A percentile compares a stretch with the other conserved stretches of the same genome.
Conservation (phyloP, 1,284 basidiomycete genomes). For the Melampsora larici-populina region DNA sequence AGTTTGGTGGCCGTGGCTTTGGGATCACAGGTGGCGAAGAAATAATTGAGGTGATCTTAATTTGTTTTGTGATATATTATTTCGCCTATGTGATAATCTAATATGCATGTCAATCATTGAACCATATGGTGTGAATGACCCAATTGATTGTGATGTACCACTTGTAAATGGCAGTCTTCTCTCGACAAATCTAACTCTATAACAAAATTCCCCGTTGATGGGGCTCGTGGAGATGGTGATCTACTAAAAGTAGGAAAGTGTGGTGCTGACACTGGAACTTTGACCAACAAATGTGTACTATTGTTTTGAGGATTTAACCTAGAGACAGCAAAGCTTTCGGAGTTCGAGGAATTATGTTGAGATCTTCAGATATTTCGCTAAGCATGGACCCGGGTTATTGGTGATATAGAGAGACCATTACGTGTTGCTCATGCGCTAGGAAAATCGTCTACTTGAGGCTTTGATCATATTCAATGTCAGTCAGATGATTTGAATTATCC, state of each 20-base stretch:
- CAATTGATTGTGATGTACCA: constrained; percentile 47
- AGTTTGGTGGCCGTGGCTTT: not conserved
- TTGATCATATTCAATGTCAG: too few relatives aligned
- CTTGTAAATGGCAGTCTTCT: constrained; percentile 9
- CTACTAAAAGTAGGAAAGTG: not conserved
- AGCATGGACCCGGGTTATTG: not conserved
- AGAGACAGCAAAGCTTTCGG: too few relatives aligned
- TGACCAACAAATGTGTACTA: not conserved
- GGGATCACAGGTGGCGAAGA: not conserved
- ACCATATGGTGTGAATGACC: constrained; percentile 54
- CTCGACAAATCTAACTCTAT: constrained; percentile 12
- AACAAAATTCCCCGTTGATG: constrained; percentile 24
- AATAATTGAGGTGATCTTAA: not conserved
- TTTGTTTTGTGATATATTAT: not conserved
- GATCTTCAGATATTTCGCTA: not conserved
- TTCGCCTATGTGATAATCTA: constrained; percentile 49
- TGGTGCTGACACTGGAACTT: not conserved
- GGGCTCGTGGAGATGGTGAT: constrained; percentile 10
- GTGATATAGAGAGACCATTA: constrained; percentile 1
- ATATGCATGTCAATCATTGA: constrained; percentile 57
- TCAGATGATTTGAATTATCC: not conserved
- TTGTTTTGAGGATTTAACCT: too few relatives aligned
- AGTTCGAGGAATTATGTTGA: too few relatives aligned
- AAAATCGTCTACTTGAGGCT: constrained; percentile 18
- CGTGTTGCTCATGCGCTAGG: constrained; percentile 9